Conservation (phyloP, 2,329 filamentous ascomycete species). For the Grosmannia huntii region DNA sequence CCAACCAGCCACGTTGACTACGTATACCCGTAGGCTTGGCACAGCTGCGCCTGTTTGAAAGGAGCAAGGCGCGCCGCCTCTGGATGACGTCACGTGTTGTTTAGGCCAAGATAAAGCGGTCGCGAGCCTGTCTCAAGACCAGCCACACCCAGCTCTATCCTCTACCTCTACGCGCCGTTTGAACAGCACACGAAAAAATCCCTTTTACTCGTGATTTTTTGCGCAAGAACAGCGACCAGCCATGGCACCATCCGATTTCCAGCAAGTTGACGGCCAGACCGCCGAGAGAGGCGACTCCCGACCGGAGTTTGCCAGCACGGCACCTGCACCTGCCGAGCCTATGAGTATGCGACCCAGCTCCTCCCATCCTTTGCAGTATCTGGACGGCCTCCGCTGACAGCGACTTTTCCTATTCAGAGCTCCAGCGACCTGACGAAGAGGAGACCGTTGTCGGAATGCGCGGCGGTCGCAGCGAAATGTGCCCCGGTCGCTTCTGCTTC, state of each 20-base stretch:
- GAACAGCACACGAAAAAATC: background rate
- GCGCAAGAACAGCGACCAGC: background rate
- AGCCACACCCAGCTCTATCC: background rate
- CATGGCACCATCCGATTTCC: background rate
- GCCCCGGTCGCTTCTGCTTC: slow-evolving; percentile 26
- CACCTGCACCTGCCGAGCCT: background rate
- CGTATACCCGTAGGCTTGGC: too few species aligned
- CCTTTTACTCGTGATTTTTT: too few species aligned
- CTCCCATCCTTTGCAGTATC: background rate
- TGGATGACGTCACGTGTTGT: background rate
- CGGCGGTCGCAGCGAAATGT: slow-evolving; percentile 13
- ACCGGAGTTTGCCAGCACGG: background rate
- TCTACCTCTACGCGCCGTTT: background rate
- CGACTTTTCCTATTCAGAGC: background rate
- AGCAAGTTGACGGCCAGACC: background rate
- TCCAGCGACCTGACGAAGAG: background rate
- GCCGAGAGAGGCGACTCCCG: background rate
- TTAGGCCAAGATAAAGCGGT: background rate
- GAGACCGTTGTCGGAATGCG: background rate
- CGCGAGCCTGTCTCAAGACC: background rate
- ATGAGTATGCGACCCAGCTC: background rate
- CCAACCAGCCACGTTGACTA: background rate
- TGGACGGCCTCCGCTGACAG: background rate
- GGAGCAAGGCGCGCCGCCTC: background rate
- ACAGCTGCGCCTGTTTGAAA: background rate